These are phyloP conservation scores for Xylariaceae sp. DNA, from an alignment of 2,329 filamentous ascomycete species.

Conservation along the genomic window DNA sequence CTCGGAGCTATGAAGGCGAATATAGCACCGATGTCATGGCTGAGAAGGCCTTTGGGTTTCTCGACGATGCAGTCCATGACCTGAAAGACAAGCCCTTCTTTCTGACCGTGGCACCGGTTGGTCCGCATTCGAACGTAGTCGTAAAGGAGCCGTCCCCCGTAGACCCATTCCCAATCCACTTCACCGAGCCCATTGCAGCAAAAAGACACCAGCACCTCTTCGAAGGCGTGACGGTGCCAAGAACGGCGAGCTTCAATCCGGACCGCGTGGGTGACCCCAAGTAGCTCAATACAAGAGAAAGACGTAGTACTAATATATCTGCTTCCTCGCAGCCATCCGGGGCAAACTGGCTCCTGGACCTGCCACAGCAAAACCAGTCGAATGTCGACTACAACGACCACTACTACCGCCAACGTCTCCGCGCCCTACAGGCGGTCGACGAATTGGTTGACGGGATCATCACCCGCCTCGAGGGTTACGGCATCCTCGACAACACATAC, in stretches of 20 bases:
- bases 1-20: constrained; percentile 35
- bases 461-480: constrained; percentile 43
- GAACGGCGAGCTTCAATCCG: constrained; percentile 64
- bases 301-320: constrained; percentile 1
- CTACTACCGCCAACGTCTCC: constrained; percentile 50
- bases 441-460: constrained; percentile 47
- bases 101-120: constrained; percentile 60
- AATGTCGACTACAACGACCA: constrained; percentile 46
- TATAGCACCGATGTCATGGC: constrained; percentile 55
- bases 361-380: constrained; percentile 40
- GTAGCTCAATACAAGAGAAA: background rate
- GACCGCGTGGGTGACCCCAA: constrained; percentile 40
- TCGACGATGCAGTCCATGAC: constrained; percentile 54
- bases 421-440: constrained; percentile 51
- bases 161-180: constrained; percentile 43
- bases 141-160: constrained; percentile 38
- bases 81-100: constrained; percentile 60
- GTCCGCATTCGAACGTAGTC: constrained; percentile 51
- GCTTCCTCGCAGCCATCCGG: constrained; percentile 14
- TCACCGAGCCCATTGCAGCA: constrained; percentile 44
- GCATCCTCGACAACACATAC: constrained; percentile 59
- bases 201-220: constrained; percentile 62
- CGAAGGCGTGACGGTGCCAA: constrained; percentile 53
- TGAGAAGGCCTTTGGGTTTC: constrained; percentile 54
- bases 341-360: constrained; percentile 45